phyloP scores from a whole-genome alignment of 352 stramenopile genomes.

The Globisporangium recalcitrans region DNA sequence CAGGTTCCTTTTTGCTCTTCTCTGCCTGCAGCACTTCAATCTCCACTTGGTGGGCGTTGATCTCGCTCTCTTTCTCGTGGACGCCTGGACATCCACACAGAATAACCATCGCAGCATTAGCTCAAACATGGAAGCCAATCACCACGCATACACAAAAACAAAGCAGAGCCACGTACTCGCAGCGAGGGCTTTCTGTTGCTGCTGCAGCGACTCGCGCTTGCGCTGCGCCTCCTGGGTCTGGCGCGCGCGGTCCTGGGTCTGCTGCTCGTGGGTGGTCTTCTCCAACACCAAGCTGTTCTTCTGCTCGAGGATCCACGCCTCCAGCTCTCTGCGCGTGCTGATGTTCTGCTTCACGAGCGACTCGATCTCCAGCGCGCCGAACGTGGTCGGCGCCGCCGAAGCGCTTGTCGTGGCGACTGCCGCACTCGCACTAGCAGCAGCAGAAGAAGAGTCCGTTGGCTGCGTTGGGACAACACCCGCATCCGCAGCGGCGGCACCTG shows the following conservation, averaged over 20 bases:
- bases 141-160: neutral
- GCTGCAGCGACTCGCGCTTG: constrained; percentile 37
- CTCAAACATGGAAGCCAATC: neutral
- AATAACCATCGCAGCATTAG: neutral
- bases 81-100: neutral
- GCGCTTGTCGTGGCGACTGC: neutral
- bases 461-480: neutral
- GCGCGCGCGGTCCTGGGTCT: constrained; percentile 34
- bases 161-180: constrained; percentile 17
- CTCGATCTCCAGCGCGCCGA: constrained; percentile 32
- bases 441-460: too few relatives aligned
- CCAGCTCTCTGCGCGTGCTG: constrained; percentile 36
- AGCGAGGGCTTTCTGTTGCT: constrained; percentile 34
- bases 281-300: constrained; percentile 35
- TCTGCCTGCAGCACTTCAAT: constrained; percentile 57
- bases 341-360: constrained; percentile 38
- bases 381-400: neutral
- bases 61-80: constrained; percentile 45
- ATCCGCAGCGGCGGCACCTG: neutral
- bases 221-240: constrained; percentile 36
- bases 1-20: constrained; percentile 10
- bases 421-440: neutral
- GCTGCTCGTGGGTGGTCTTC: constrained; percentile 38
- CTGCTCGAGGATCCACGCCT: constrained; percentile 40
- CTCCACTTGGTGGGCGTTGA: constrained; percentile 55